Percentiles rank a stretch among this genome's conserved stretches.
phyloP scores from a whole-genome alignment of 1,284 basidiomycete species.

The Hymenochaete sp. region DNA sequence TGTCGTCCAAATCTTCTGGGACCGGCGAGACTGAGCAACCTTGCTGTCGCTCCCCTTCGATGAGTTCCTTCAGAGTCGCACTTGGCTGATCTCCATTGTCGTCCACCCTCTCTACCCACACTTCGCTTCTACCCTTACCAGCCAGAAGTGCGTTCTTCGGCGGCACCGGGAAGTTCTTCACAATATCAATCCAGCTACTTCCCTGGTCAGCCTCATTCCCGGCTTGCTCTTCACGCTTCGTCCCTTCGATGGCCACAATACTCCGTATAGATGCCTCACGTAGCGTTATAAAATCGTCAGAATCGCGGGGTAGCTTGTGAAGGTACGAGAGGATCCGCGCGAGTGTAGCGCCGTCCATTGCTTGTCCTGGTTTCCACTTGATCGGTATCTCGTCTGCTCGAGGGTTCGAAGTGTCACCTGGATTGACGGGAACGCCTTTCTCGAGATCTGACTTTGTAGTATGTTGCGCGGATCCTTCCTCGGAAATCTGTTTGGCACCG shows the following conservation, averaged over 20 bases:
- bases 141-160: slow-evolving; percentile 1
- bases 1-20: no score
- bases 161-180: slow-evolving; percentile 5
- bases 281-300: not conserved
- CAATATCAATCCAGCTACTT: slow-evolving; percentile 3
- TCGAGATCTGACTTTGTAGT: slow-evolving; percentile 5
- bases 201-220: not conserved
- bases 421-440: not conserved
- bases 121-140: no score
- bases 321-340: slow-evolving; percentile 6
- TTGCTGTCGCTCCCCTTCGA: no score
- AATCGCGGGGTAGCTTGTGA: slow-evolving; percentile 2
- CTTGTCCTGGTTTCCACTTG: not conserved
- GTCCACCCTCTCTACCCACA: no score
- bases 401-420: no score
- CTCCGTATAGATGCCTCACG: slow-evolving; percentile 3
- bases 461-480: not conserved
- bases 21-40: no score
- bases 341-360: not conserved
- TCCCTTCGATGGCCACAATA: no score
- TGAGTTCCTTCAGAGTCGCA: no score
- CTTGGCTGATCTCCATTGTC: no score
- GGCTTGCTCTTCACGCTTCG: not conserved
- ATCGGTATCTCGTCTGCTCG: no score
- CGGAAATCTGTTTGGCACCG: not conserved